Percentiles rank a stretch among this genome's conserved stretches.
These are phyloP conservation scores for Paramecium pentaurelia DNA, from an alignment of 73 alveolate genomes.

Conservation along the genomic window DNA sequence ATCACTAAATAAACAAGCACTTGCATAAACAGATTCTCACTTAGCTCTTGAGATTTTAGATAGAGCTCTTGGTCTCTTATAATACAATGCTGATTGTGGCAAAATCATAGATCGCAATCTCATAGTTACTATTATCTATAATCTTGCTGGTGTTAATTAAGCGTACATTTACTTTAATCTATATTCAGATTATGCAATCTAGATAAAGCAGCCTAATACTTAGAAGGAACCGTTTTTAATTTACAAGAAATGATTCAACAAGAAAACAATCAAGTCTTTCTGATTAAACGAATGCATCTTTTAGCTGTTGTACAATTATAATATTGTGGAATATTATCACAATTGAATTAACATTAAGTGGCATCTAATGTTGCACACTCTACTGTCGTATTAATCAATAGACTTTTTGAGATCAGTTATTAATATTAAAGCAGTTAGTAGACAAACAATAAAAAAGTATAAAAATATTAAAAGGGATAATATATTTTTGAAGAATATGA, in stretches of 20 bases:
- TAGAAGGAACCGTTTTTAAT: conserved; percentile 7
- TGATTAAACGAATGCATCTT: not conserved
- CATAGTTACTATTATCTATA: not conserved
- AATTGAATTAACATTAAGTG: not conserved
- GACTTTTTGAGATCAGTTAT: too few species aligned
- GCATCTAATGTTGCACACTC: not conserved
- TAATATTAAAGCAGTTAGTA: too few species aligned
- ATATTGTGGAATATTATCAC: not conserved
- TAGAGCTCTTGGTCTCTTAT: not conserved
- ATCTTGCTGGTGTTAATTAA: not conserved
- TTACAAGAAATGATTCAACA: not conserved
- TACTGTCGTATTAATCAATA: too few species aligned
- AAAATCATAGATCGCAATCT: conserved; percentile 44
- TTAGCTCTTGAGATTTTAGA: not conserved
- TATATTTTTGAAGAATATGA: too few species aligned
- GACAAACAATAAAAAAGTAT: too few species aligned
- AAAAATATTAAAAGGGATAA: too few species aligned
- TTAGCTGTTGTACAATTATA: not conserved
- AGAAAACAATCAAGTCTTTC: not conserved
- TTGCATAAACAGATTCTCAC: not conserved
- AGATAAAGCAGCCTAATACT: not conserved
- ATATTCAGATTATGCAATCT: not conserved
- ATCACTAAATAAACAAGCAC: conserved; percentile 19
- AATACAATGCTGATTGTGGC: conserved; percentile 5
- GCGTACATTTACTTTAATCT: not conserved